phyloP scores from a whole-genome alignment of 1,139 yeast species.

The Wickerhamiella infanticola region DNA sequence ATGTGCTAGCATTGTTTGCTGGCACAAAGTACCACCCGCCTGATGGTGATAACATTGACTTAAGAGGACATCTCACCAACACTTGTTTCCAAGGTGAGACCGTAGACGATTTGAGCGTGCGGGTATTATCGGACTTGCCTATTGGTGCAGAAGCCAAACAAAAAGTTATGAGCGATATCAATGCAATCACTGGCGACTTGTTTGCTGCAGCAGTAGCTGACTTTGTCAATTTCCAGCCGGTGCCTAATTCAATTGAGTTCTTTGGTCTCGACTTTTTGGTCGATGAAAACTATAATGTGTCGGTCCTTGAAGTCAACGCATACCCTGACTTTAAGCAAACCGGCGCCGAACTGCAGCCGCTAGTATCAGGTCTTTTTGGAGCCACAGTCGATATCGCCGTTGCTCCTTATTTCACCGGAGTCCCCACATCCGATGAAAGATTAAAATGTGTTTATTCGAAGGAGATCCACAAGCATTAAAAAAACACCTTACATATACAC shows the following conservation, averaged over 20 bases:
- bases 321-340: conserved; percentile 96
- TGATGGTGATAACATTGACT: conserved; percentile 23
- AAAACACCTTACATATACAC: not conserved
- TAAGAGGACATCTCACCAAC: conserved; percentile 73
- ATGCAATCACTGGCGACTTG: conserved; percentile 49
- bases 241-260: conserved; percentile 66
- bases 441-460: too few relatives aligned
- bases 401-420: conserved; percentile 16
- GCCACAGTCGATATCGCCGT: conserved; percentile 18
- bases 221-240: conserved; percentile 76
- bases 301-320: conserved; percentile 71
- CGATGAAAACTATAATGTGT: conserved; percentile 37
- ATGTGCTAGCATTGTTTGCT: conserved; percentile 74
- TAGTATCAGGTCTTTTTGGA: conserved; percentile 32
- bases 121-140: conserved; percentile 37
- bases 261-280: conserved; percentile 83
- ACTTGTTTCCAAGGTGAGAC: conserved; percentile 66
- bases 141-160: conserved; percentile 27
- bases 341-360: conserved; percentile 51
- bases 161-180: conserved; percentile 38
- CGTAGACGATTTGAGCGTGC: conserved; percentile 41
- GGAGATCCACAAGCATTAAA: not conserved
- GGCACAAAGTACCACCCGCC: conserved; percentile 30
- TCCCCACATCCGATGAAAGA: not conserved
- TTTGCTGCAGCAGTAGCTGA: conserved; percentile 74